Conservation (phyloP, 208 protist species). For the Leishmania gerbilli region DNA sequence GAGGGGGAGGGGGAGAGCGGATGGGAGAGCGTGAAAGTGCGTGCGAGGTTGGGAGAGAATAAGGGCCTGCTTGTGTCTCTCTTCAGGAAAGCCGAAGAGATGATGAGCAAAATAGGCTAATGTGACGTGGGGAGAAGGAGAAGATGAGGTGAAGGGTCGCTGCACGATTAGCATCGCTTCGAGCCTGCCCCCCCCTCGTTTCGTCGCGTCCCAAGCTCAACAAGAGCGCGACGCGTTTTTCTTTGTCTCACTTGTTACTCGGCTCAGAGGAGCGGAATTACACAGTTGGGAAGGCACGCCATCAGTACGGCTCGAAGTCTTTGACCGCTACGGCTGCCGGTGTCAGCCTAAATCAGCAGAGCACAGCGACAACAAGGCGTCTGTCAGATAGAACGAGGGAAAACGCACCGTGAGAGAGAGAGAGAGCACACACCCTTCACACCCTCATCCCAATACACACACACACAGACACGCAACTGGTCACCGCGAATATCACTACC, state of each 20-base stretch:
- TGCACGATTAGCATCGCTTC: not conserved
- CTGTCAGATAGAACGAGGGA: too few species aligned
- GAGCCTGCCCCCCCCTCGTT: not conserved
- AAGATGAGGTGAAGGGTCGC: not conserved
- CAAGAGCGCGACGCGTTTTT: not conserved
- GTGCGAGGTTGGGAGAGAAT: not conserved
- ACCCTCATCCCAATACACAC: not conserved
- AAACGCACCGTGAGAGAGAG: not conserved
- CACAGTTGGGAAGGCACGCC: not conserved
- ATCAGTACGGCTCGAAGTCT: not conserved
- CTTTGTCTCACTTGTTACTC: not conserved
- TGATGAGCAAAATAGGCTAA: not conserved
- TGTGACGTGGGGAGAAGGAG: not conserved
- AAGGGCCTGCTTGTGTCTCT: not conserved
- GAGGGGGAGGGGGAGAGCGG: not conserved
- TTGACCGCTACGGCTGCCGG: not conserved
- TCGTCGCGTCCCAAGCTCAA: not conserved
- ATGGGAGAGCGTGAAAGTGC: not conserved
- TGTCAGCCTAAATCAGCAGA: not conserved
- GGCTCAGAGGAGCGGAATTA: too few species aligned
- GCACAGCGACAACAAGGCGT: not conserved
- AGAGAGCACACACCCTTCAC: not conserved
- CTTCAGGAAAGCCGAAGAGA: not conserved
- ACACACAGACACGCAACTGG: not conserved
- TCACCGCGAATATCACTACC: not conserved